A percentile compares a stretch with the other conserved stretches of the same genome.
Conservation (phyloP, 495 filamentous ascomycete genomes). For the Aspergillus ostianus region DNA sequence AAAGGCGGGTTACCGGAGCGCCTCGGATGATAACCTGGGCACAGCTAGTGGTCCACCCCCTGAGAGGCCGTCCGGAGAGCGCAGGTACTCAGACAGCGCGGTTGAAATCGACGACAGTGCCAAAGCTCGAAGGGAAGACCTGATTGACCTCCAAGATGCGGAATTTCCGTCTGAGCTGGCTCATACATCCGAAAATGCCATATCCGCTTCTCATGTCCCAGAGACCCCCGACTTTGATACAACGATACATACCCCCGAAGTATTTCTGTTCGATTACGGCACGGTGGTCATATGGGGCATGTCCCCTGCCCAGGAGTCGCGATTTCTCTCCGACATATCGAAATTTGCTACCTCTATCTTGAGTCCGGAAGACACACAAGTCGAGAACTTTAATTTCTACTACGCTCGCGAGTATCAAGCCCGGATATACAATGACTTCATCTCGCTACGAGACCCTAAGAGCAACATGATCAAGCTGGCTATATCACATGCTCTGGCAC, state of each 20-base stretch:
- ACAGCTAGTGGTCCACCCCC: constrained; percentile 29
- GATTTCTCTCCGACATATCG: constrained; percentile 90
- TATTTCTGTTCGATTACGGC: constrained; percentile 96
- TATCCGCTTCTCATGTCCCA: constrained; percentile 15
- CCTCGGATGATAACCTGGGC: constrained; percentile 22
- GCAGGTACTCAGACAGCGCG: constrained; percentile 63
- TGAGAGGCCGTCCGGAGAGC: constrained; percentile 47
- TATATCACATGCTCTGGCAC: constrained; percentile 90
- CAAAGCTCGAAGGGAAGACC: constrained; percentile 48
- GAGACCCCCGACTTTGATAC: constrained; percentile 51
- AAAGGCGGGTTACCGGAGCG: constrained; percentile 27
- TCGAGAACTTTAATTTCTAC: constrained; percentile 98
- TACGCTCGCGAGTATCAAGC: constrained; percentile 97
- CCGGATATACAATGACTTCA: constrained; percentile 98
- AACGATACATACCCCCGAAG: constrained; percentile 82
- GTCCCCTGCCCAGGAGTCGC: constrained; percentile 76
- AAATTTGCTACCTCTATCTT: constrained; percentile 94
- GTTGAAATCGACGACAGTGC: constrained; percentile 56
- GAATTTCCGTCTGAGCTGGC: constrained; percentile 28
- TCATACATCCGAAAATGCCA: constrained; percentile 27
- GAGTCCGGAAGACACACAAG: constrained; percentile 81
- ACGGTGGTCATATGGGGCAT: constrained; percentile 99
- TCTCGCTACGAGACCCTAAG: constrained; percentile 83
- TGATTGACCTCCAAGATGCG: constrained; percentile 51
- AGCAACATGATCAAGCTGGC: constrained; percentile 98